Conservation (phyloP, 1,139 yeast species). For the Sugiyamaella novakii region DNA sequence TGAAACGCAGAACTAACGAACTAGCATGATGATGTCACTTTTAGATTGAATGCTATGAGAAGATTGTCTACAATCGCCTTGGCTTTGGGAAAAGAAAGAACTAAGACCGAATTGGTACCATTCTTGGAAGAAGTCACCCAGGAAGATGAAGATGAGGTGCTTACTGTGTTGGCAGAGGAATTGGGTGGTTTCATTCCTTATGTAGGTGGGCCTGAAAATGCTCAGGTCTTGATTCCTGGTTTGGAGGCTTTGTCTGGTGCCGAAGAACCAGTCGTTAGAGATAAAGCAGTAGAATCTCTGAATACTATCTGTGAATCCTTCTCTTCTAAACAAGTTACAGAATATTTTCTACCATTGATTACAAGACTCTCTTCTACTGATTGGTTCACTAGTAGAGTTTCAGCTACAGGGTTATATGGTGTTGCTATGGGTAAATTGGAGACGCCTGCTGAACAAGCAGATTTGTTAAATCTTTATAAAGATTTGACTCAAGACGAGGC, state of each 20-base stretch:
- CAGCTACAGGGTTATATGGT: constrained; percentile 87
- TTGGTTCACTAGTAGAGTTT: constrained; percentile 94
- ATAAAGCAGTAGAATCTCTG: constrained; percentile 86
- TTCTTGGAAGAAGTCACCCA: constrained; percentile 89
- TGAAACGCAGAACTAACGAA: neutral
- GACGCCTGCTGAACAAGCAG: constrained; percentile 43
- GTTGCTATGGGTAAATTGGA: constrained; percentile 63
- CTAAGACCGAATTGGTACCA: constrained; percentile 85
- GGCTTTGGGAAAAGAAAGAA: constrained; percentile 93
- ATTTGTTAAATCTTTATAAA: constrained; percentile 65
- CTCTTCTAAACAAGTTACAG: constrained; percentile 64
- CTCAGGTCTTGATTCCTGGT: constrained; percentile 78
- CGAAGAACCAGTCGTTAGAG: constrained; percentile 98
- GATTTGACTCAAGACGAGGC: constrained; percentile 86
- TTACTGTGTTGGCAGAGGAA: constrained; percentile 90
- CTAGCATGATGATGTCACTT: constrained; percentile 86
- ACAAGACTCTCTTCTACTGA: constrained; percentile 80
- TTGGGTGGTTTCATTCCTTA: constrained; percentile 83
- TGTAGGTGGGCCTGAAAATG: constrained; percentile 83
- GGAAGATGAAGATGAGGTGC: constrained; percentile 98
- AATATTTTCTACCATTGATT: constrained; percentile 72
- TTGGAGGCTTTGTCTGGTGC: constrained; percentile 85
- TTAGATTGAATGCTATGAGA: constrained; percentile 93
- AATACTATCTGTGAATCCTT: constrained; percentile 69
- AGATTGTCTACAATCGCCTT: constrained; percentile 91